Base-by-base conservation (phyloP, 192 early-diverging fungal genomes). In the Irineochytrium annulatum region DNA sequence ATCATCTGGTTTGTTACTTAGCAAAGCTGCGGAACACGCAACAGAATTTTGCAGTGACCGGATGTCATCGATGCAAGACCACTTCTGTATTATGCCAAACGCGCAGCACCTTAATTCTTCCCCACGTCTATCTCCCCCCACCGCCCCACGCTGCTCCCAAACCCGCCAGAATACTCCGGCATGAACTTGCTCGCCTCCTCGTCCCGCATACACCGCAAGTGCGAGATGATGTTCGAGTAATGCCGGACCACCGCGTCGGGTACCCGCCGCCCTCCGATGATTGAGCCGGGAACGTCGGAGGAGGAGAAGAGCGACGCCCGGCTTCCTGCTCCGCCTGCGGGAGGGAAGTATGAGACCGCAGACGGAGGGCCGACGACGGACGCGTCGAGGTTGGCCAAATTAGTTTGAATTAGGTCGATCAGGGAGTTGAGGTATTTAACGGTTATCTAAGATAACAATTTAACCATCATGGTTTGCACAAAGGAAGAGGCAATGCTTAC, bases 391-490 rank as follows among this genome's bases (percentile, higher is more conserved):
- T 43, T 69, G 43, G 46, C 55, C 17, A 83, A 57, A 62, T 92
- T 90, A 48, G 87, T 91, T 66, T 93, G 90, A 52, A 99, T 95
- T 57, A 95, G 71, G 52, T 96, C 92, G 63, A 99, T 91, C 58
- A 99, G 77, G 22, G 90, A 91, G 69, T 93, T 95, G 63, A 99
- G 79, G 67, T 91, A 96, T 68, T 91, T 92, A 37, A 89, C 85
- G 19, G 92, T 93, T 14, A 98, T 88, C 74, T 91, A 75, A 0
- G 27, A 34, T 3, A 37, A 16, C 27, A 61, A 48, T n/a, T 4
- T 2, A 29, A 16, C 35, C 1, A 34, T 22, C 31, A 19, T n/a
- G 33, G 34, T 52, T 20, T 16, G n/a, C 29, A 11, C 52, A 34
- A 43, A 60, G 56, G 31, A 27, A 22, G 31, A 71, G 55, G 33